Conservation (phyloP, 2,329 filamentous ascomycete species). For the Penicillium sp. region DNA sequence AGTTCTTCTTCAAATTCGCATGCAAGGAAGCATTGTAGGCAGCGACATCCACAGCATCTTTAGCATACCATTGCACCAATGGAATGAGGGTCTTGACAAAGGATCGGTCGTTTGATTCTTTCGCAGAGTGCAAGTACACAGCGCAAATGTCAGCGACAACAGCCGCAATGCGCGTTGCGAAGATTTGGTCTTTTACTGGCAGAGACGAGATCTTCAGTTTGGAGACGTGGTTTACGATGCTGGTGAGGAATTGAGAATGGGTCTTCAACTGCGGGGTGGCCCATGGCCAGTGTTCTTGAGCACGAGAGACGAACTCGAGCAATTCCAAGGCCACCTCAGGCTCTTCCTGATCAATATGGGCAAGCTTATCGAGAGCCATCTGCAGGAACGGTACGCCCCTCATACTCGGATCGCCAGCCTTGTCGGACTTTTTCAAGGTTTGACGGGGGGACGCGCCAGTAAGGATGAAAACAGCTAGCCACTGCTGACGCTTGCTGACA, state of each 20-base stretch:
- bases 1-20: constrained; percentile 79
- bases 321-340: constrained; percentile 70
- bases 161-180: constrained; percentile 71
- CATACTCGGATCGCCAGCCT: constrained; percentile 50
- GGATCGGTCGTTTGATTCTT: constrained; percentile 68
- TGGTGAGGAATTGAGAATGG: constrained; percentile 70
- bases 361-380: constrained; percentile 70
- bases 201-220: constrained; percentile 59
- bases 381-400: constrained; percentile 68
- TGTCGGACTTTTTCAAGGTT: constrained; percentile 57
- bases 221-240: constrained; percentile 68
- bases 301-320: constrained; percentile 81
- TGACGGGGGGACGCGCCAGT: constrained; percentile 84
- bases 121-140: constrained; percentile 84
- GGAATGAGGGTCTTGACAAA: constrained; percentile 71
- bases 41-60: constrained; percentile 74
- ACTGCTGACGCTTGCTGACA: constrained; percentile 87
- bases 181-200: constrained; percentile 46
- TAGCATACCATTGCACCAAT: constrained; percentile 75
- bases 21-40: constrained; percentile 88
- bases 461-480: constrained; percentile 90
- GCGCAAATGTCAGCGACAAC: constrained; percentile 84
- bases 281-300: constrained; percentile 96
- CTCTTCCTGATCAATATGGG: constrained; percentile 63
- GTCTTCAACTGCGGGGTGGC: constrained; percentile 77